Evolutionary conservation across 2,329 filamentous ascomycete genomes (phyloP), one percentile per base, ranked within the genome.

Genomic region (Aspergillus transmontanensis): DNA sequence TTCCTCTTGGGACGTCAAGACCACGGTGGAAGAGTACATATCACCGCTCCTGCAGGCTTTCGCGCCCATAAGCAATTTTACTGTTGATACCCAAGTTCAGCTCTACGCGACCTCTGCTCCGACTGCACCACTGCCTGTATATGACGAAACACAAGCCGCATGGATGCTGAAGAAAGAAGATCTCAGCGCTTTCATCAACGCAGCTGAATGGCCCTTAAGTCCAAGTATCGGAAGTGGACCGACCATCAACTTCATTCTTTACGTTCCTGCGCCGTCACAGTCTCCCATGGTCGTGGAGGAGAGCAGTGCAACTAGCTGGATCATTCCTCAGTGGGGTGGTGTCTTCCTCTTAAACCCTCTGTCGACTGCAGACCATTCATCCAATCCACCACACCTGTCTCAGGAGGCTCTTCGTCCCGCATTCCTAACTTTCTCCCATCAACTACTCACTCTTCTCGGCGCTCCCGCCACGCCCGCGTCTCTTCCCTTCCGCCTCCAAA

Each of bases 191-290:
- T 99, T 99, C 73, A 93, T 99, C 78, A 99, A 99, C 73, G 94
- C 94, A 2, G 95, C 95, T 2, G 95, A 99, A 80, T 99, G 95
- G 95, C 95, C 95, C 0, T 80, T 99, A 3, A 96, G 91, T 66
- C 94, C 94, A 0, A 97, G 93, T 61, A 98, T 99, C 69, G 95
- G 94, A 48, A 89, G 88, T 21, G 94, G 94, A 0, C 95, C 95
- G 1, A 99, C 95, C 0, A 89, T 99, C 73, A 98, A 99, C 79
- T 98, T 99, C 75, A 89, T 98, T 61, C 85, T 98, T 32, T 99
- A 95, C 73, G 88, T 96, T 9, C 93, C 94, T 6, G 88, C 92
- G 62, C 87, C 90, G 63, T 79, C 79, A 7, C 84, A 88, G 64
- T 84, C 84, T 3, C 89, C 88, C 14, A 79, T 90, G 39, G 69